Base-by-base conservation (phyloP, 225 moss, liverwort and hornwort genomes). In the Physcomitrium patens region DNA sequence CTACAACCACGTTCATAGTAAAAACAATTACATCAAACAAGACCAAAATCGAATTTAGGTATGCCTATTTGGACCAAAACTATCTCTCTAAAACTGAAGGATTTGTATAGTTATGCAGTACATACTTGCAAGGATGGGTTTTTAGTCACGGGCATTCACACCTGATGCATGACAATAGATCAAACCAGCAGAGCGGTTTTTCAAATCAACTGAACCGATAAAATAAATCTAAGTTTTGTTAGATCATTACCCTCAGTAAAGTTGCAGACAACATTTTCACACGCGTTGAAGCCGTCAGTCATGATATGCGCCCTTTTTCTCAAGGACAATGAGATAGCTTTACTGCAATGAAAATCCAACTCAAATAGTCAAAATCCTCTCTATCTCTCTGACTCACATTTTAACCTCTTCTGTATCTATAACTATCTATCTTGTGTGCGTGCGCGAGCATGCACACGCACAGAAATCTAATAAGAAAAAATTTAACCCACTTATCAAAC, bases 281-380 rank as follows among this genome's bases (percentile, higher is more conserved):
- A 95, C 45, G 80, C 78, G 62, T 95, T 95, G 81, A 95, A 95
- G 54, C 95, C 95, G 67, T 95, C 93, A 5, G 95, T 95, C 95
- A 95, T 95, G 41, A 95, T 81, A 53, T 84, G 95, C 44, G 95
- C 95, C 72, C 95, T 90, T 71, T 73, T 91, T 53, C 89, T 86
- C 77, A 95, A 84, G 12, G 95, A 95, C 64, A 78, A 69, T 69
- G 93, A 65, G 8, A 95, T 93, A 26, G 84, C 90, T 56, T 84
- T 78, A 78, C 95, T 95, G 95, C 67, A 87, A 50, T 58, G 75
- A 37, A 52, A 7, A 22, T 18, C 16, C 43, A 70, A 11, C 56
- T 31, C 24, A 50, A 49, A 31, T 19, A 0, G 76, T 71, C 69
- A 70, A 55, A 45, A 4, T 41, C 31, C 19, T 20, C 14, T 9